These are phyloP conservation scores for Dysphania ambrosioides DNA, from an alignment of 148 eudicot species.

Conservation along the genomic window DNA sequence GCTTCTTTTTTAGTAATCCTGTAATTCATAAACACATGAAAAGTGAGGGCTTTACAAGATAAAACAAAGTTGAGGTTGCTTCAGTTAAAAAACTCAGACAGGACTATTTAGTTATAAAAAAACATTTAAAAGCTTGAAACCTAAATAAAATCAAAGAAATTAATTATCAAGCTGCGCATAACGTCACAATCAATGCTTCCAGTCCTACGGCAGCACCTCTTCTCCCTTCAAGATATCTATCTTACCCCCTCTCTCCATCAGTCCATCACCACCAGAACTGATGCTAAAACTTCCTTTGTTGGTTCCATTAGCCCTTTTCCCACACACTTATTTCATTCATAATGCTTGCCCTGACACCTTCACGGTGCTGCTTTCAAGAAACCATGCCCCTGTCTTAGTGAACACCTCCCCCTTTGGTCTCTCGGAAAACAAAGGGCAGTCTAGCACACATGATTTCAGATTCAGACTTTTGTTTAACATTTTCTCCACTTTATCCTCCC, in stretches of 20 bases:
- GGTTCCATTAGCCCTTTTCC: too few species aligned
- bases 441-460: too few species aligned
- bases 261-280: not conserved
- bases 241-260: not conserved
- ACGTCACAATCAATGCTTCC: not conserved
- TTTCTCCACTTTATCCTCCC: too few species aligned
- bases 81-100: not conserved
- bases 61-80: not conserved
- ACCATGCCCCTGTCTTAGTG: too few species aligned
- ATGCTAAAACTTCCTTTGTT: not conserved
- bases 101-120: not conserved
- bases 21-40: constrained; percentile 13
- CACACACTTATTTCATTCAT: too few species aligned
- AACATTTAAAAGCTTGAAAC: not conserved
- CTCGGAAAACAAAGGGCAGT: too few species aligned
- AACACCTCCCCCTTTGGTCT: too few species aligned
- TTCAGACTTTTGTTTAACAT: too few species aligned
- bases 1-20: constrained; percentile 91
- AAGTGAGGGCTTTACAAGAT: not conserved
- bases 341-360: too few species aligned
- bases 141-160: not conserved
- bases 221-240: not conserved
- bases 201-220: not conserved
- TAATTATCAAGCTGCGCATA: not conserved
- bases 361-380: too few species aligned